A percentile compares a stretch with the other conserved stretches of the same genome.
phyloP scores from a whole-genome alignment of 345 rosid genomes.

The Boechera retrofracta region DNA sequence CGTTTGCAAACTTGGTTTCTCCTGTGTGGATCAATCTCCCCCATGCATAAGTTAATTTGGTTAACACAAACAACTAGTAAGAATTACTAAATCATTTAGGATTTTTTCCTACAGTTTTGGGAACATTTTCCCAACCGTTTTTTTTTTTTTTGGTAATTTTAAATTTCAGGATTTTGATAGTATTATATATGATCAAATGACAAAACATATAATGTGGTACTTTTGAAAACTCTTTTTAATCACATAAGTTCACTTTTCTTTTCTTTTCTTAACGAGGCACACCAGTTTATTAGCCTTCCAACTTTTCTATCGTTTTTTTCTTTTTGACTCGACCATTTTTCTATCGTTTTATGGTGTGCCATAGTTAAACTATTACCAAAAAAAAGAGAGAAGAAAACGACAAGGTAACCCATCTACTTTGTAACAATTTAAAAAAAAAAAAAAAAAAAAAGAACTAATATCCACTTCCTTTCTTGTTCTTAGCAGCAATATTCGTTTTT shows the following conservation, averaged over 20 bases:
- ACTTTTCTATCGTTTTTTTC: too few relatives aligned
- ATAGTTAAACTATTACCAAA: background rate
- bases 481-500: background rate
- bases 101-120: too few relatives aligned
- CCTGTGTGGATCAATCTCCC: background rate
- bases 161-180: background rate
- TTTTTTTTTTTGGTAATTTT: too few relatives aligned
- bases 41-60: background rate
- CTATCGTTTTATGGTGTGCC: background rate
- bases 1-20: background rate
- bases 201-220: too few relatives aligned
- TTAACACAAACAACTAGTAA: background rate
- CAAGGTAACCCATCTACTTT: background rate
- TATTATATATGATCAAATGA: too few relatives aligned
- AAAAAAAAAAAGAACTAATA: too few relatives aligned
- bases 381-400: background rate
- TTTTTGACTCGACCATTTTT: background rate
- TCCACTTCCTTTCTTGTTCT: too few relatives aligned
- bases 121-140: background rate
- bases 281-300: too few relatives aligned
- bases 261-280: background rate
- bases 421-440: background rate
- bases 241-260: background rate
- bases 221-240: background rate
- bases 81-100: background rate